Evolutionary conservation across 116 monocot genomes (phyloP).

Genomic region (Trichopus zeylanicus): DNA sequence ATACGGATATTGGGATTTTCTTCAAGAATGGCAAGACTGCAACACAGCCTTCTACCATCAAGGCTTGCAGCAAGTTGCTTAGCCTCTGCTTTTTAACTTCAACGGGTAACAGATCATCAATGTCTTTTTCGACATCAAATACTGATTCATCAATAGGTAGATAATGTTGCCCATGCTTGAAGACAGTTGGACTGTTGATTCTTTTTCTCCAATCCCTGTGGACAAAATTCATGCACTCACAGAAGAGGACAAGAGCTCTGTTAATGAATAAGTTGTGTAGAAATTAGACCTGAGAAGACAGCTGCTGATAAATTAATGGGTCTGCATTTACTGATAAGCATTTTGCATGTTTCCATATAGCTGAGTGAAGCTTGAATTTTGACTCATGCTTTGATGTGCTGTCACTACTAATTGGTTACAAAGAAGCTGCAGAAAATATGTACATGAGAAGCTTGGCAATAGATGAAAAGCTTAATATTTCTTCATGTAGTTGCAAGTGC

Average conservation of each 20-base stretch:
- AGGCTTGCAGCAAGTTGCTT: conserved; percentile 70
- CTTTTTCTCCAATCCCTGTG: conserved; percentile 67
- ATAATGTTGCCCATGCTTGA: conserved; percentile 55
- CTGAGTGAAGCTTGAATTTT: conserved; percentile 68
- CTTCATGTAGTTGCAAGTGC: not conserved
- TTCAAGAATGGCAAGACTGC: conserved; percentile 83
- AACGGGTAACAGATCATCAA: conserved; percentile 74
- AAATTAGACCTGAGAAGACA: conserved; percentile 34
- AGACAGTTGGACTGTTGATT: conserved; percentile 62
- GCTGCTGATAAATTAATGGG: conserved; percentile 61
- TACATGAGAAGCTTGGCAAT: not conserved
- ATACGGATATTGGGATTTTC: conserved; percentile 85
- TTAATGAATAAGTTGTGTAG: not conserved
- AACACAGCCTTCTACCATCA: conserved; percentile 71
- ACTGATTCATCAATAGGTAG: conserved; percentile 62
- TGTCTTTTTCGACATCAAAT: conserved; percentile 83
- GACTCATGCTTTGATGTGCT: conserved; percentile 49
- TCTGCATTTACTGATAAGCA: conserved; percentile 75
- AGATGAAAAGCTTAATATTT: not conserved
- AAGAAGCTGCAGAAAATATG: conserved; percentile 64
- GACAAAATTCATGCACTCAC: too few relatives aligned
- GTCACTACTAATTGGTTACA: conserved; percentile 46
- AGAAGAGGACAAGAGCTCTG: not conserved
- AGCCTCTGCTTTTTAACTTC: conserved; percentile 88
- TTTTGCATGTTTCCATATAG: conserved; percentile 68